Evolutionary conservation across 108 stramenopile species (phyloP), one percentile per base, ranked within the genome.

Genomic region (Aureococcus anophagefferens): DNA sequence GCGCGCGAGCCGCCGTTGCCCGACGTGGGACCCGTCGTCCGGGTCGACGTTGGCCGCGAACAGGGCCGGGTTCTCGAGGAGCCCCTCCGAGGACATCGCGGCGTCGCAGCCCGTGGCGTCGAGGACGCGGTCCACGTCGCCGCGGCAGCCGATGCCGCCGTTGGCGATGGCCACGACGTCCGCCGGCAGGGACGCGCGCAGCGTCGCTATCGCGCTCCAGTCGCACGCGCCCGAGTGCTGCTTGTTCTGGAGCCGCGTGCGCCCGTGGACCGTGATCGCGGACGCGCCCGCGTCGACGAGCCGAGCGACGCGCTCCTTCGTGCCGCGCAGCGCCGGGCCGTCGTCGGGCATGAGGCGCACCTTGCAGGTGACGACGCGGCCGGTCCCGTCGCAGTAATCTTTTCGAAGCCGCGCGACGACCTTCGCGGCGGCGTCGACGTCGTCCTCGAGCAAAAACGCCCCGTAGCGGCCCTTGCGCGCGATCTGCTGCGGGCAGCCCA

Each of bases 401-500:
- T 69, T 73, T 5, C 83, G 87, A 0, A 89, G 85, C 5, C 73
- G 51, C 46, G 25, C 15, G 28, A 79, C 75, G 30, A 78, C 66
- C 21, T 32, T 35, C 40, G 33, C 70, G 40, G 72, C 44, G 15
- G 62, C 15, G 35, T 81, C 80, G 80, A 92, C 94, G 31, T 65
- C 73, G 66, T 83, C 85, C 76, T 96, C 94, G 77, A 98, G 79
- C 45, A 99, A 79, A 72, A 90, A 99, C 0, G 98, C 96, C n/a
- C 98, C 98, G 75, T 99, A 99, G 35, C 87, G 74, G 17, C 98
- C 98, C 68, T 84, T 81, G 71, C 84, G 86, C 1, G 98, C 98
- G 71, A 97, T 98, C 16, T 79, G 81, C 74, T 96, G 96, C 0
- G 97, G 97, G 81, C 97, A 98, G 7, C 97, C 97, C 62, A 94